Evolutionary conservation across 805 yeast genomes (phyloP).

Genomic region (Yarrowia osloensis): DNA sequence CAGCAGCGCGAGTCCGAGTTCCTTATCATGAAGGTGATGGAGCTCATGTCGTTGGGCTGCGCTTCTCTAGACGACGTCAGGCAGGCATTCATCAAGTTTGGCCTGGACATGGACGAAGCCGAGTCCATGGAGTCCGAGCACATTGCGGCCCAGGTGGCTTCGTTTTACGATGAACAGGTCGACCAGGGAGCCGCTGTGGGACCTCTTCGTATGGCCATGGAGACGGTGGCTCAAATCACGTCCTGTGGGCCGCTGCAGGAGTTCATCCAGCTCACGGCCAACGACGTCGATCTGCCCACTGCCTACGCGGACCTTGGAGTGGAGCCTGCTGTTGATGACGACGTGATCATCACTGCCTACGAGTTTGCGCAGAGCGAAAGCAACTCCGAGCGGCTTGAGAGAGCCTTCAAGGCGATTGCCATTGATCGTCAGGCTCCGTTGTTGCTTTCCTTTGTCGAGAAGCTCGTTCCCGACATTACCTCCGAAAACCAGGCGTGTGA

Average conservation of each 20-base stretch:
- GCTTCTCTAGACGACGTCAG: slow-evolving; percentile 54
- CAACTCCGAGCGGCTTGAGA: slow-evolving; percentile 31
- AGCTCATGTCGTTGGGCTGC: slow-evolving; percentile 54
- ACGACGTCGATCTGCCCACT: slow-evolving; percentile 48
- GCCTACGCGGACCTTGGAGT: slow-evolving; percentile 58
- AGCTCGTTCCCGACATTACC: slow-evolving; percentile 3
- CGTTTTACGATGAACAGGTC: slow-evolving; percentile 16
- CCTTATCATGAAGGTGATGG: slow-evolving; percentile 49
- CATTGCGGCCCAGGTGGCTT: slow-evolving; percentile 11
- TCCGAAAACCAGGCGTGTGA: slow-evolving; percentile 17
- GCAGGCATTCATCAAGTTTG: slow-evolving; percentile 45
- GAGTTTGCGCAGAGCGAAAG: slow-evolving; percentile 52
- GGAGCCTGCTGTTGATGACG: slow-evolving; percentile 60
- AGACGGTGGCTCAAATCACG: slow-evolving; percentile 33
- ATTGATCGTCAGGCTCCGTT: slow-evolving; percentile 37
- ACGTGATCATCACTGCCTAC: slow-evolving; percentile 73
- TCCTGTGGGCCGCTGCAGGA: slow-evolving; percentile 31
- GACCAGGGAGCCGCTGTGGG: slow-evolving; percentile 14
- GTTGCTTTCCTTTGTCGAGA: slow-evolving; percentile 41
- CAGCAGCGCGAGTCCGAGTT: slow-evolving; percentile 51
- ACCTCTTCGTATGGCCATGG: slow-evolving; percentile 33
- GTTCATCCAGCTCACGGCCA: slow-evolving; percentile 44
- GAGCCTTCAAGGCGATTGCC: slow-evolving; percentile 42
- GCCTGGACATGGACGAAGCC: slow-evolving; percentile 36
- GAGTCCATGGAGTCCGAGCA: slow-evolving; percentile 32